Conservation (phyloP, 331 rosid genomes). For the Malus hybrid region DNA sequence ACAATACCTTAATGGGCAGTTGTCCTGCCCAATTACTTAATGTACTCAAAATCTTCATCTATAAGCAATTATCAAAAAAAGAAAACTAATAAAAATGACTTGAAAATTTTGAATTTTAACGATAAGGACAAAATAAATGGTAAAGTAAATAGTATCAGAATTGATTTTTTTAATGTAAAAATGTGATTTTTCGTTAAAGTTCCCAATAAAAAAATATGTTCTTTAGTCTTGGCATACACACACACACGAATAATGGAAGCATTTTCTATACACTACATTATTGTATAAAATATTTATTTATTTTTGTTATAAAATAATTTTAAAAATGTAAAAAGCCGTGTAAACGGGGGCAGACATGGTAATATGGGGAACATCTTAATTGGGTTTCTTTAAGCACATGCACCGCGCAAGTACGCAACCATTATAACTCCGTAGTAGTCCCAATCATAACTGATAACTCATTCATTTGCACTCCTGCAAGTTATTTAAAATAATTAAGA, state of each 20-base stretch:
- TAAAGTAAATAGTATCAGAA: too few species aligned
- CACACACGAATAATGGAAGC: not conserved
- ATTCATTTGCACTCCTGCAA: too few species aligned
- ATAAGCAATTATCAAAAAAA: not conserved
- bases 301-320: too few species aligned
- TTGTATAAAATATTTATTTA: too few species aligned
- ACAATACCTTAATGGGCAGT: not conserved
- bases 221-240: not conserved
- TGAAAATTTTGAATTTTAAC: too few species aligned
- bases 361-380: slow-evolving; percentile 2
- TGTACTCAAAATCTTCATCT: not conserved
- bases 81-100: too few species aligned
- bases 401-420: not conserved
- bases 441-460: not conserved
- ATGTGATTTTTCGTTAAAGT: too few species aligned
- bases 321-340: not conserved
- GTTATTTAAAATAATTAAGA: too few species aligned
- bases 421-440: not conserved
- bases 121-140: too few species aligned
- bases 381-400: slow-evolving; percentile 7
- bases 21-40: not conserved
- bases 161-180: too few species aligned
- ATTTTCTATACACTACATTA: too few species aligned
- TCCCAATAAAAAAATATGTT: too few species aligned
- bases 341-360: not conserved